Percentiles rank a stretch among this genome's conserved stretches.
Evolutionary conservation across 441 rosid genomes (phyloP).

Genomic region (Gossypium lobatum): DNA sequence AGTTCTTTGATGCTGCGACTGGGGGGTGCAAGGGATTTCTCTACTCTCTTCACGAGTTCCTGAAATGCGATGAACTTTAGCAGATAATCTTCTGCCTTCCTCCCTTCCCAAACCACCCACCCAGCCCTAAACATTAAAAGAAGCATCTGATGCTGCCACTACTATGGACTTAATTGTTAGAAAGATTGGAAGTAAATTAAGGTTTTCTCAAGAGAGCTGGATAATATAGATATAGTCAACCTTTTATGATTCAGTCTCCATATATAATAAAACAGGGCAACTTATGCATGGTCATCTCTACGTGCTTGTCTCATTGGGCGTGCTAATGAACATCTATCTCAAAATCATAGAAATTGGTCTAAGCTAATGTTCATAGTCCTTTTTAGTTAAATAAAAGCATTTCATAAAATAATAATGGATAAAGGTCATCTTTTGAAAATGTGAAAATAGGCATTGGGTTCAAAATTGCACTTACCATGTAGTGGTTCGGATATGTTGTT

Average conservation of each 20-base stretch:
- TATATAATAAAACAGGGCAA: neutral
- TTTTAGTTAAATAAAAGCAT: neutral
- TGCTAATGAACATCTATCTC: neutral
- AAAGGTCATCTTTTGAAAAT: neutral
- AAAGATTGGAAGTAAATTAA: neutral
- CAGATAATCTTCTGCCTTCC: neutral
- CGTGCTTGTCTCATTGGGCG: neutral
- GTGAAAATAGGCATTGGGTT: neutral
- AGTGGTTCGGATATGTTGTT: slow-evolving; percentile 12
- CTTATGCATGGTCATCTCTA: neutral
- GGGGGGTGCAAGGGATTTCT: slow-evolving; percentile 9
- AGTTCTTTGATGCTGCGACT: slow-evolving; percentile 16
- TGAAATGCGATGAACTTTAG: slow-evolving; percentile 24
- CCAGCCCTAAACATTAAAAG: too few species aligned
- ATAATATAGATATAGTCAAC: neutral
- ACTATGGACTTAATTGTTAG: neutral
- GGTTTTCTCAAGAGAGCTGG: neutral
- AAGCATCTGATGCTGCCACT: too few species aligned
- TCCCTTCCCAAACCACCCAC: too few species aligned
- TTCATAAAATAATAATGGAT: neutral
- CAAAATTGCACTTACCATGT: slow-evolving; percentile 31
- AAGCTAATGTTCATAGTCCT: too few species aligned
- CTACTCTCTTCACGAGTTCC: slow-evolving; percentile 26
- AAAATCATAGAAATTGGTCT: too few species aligned
- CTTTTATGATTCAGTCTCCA: neutral